Evolutionary conservation across 345 rosid genomes (phyloP), one percentile per base, ranked within the genome.

Genomic region (Hibiscus trionum): DNA sequence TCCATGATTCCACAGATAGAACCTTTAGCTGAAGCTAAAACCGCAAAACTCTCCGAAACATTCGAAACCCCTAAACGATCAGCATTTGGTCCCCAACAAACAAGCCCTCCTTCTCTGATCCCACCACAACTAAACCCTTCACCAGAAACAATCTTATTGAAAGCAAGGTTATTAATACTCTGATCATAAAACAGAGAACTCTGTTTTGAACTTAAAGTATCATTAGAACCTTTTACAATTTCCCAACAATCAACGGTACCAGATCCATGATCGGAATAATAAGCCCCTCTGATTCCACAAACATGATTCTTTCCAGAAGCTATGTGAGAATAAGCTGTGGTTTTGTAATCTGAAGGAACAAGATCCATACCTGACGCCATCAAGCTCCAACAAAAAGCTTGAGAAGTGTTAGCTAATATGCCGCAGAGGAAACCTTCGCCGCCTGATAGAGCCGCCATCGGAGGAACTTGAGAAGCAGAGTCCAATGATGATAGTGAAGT

Each of bases 51-150:
- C 0, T 82, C 86, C 0, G 87, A 81, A 9, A 74, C 74, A 37
- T 71, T 86, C 2, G 84, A 84, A 79, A 88, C 49, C 55, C 85
- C 85, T 29, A 93, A 75, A 61, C 17, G 64, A 2, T 62, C 57
- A 8, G 90, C 81, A 19, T 77, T 80, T 44, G 96, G 93, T 55
- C 98, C 98, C 90, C 97, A 94, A 60, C 98, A 94, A 72, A 84
- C 77, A 24, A 86, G 10, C 44, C 93, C 97, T 21, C 91, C 91
- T 19, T 80, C 95, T 79, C 90, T 84, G 61, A 87, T 81, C 31
- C 79, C 80, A 27, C 98, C 98, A 76, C 98, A 94, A 70, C 87
- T 94, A 83, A 87, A 91, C 11, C 96, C 97, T 24, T 90, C 92
- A 60, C 98, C 98, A 27, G 95, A 85, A 4, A 85, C 93, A 71